A percentile compares a stretch with the other conserved stretches of the same genome.
Evolutionary conservation across 1,284 basidiomycete species (phyloP).

Genomic region (Veloboletus limbatus): DNA sequence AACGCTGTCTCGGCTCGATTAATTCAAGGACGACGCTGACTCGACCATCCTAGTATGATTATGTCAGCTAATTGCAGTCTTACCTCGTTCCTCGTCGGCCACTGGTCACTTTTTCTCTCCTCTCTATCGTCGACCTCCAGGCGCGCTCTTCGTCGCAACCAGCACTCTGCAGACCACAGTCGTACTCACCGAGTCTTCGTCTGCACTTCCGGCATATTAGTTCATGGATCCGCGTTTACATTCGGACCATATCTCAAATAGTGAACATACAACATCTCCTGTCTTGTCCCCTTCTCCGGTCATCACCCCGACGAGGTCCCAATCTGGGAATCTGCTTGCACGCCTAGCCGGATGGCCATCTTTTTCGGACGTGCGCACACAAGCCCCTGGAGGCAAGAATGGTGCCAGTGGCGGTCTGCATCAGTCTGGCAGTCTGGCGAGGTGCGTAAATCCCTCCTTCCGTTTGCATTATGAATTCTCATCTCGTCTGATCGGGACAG

Average conservation of each 20-base stretch:
- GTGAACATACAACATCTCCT: slow-evolving; percentile 2
- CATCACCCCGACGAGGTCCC: slow-evolving; percentile 15
- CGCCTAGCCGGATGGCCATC: slow-evolving; percentile 20
- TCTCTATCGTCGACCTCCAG: slow-evolving; percentile 1
- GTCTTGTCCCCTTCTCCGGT: slow-evolving; percentile 7
- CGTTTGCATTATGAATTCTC: slow-evolving; percentile 1
- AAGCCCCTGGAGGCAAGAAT: slow-evolving; percentile 18
- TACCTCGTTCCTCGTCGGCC: slow-evolving; percentile 14
- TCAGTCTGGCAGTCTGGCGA: slow-evolving; percentile 9
- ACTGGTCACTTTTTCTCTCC: slow-evolving; percentile 6
- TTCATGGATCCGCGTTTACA: slow-evolving; percentile 10
- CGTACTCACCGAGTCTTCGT: background rate
- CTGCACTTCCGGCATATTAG: background rate
- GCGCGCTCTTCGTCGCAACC: background rate
- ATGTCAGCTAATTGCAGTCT: slow-evolving; percentile 25
- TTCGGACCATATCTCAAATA: slow-evolving; percentile 6
- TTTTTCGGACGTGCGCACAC: slow-evolving; percentile 13
- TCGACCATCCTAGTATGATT: slow-evolving; percentile 5
- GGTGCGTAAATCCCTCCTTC: slow-evolving; percentile 16
- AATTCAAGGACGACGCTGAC: too few species aligned
- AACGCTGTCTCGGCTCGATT: too few species aligned
- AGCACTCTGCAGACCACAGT: background rate
- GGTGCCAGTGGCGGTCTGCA: slow-evolving; percentile 1
- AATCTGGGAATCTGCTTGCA: slow-evolving; percentile 9
- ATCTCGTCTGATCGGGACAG: slow-evolving; percentile 8